phyloP scores from a whole-genome alignment of 306 rosid species.

The Inga leiocalycina region DNA sequence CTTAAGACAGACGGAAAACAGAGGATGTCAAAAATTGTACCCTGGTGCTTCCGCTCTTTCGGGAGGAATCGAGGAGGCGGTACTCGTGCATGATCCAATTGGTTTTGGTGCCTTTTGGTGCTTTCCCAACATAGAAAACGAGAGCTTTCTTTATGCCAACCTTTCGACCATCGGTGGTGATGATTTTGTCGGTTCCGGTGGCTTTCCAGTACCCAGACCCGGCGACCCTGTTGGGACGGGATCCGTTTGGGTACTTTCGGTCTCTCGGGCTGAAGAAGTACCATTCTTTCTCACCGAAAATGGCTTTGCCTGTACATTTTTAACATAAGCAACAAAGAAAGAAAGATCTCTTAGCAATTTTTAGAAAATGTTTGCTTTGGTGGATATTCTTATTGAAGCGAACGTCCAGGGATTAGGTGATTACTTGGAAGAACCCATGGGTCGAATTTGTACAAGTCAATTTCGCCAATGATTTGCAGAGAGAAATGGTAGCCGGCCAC shows the following conservation, averaged over 20 bases:
- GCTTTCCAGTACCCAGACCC: slow-evolving; percentile 98
- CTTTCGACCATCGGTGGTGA: slow-evolving; percentile 70
- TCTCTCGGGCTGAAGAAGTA: slow-evolving; percentile 91
- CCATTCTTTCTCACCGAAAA: slow-evolving; percentile 96
- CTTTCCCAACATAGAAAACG: slow-evolving; percentile 90
- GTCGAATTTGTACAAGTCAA: slow-evolving; percentile 88
- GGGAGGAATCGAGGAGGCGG: slow-evolving; percentile 66
- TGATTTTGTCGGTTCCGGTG: slow-evolving; percentile 84
- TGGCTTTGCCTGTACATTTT: slow-evolving; percentile 63
- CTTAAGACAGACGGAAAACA: background rate
- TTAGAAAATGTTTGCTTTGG: background rate
- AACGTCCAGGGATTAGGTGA: background rate
- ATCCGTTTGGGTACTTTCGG: slow-evolving; percentile 87
- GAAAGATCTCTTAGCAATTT: background rate
- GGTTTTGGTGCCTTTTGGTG: slow-evolving; percentile 91
- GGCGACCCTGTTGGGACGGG: slow-evolving; percentile 93
- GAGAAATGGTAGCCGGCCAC: slow-evolving; percentile 92
- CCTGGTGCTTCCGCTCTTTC: slow-evolving; percentile 52
- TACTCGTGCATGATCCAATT: slow-evolving; percentile 99
- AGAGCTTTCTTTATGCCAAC: slow-evolving; percentile 95
- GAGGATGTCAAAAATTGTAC: background rate
- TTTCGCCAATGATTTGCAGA: slow-evolving; percentile 72
- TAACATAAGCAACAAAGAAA: background rate
- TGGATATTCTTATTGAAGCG: background rate
- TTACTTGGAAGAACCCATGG: slow-evolving; percentile 92